Percentiles rank a stretch among this genome's conserved stretches.
Conservation (phyloP, 2,329 filamentous ascomycete species). For the Chrysosporium queenslandicum region DNA sequence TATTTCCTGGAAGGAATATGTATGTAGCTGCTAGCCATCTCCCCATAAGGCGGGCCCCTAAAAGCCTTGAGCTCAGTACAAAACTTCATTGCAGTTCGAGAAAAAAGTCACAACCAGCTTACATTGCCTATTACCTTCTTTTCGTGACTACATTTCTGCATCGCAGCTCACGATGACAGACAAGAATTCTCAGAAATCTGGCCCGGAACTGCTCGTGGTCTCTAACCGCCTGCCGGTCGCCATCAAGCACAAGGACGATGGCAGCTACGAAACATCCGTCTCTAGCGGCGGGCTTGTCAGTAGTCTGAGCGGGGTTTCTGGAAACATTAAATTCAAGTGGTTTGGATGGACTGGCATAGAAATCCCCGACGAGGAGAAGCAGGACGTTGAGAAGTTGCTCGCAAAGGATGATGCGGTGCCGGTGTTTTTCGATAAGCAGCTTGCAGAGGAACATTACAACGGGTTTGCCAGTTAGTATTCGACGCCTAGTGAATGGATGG, state of each 20-base stretch:
- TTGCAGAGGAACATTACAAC: slow-evolving; percentile 89
- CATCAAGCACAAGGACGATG: slow-evolving; percentile 76
- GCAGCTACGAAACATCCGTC: slow-evolving; percentile 73
- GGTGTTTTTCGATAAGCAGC: slow-evolving; percentile 76
- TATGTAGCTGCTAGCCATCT: too few species aligned
- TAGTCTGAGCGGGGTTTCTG: slow-evolving; percentile 74
- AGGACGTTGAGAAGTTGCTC: slow-evolving; percentile 58
- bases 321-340: slow-evolving; percentile 86
- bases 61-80: too few species aligned
- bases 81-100: not conserved
- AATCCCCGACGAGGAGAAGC: slow-evolving; percentile 66
- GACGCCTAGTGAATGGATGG: not conserved
- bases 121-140: too few species aligned
- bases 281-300: slow-evolving; percentile 88
- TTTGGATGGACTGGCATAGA: slow-evolving; percentile 92
- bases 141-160: not conserved
- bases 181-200: not conserved
- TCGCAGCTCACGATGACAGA: not conserved
- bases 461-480: slow-evolving; percentile 71
- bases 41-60: too few species aligned
- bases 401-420: slow-evolving; percentile 74
- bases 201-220: slow-evolving; percentile 49
- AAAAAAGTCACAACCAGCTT: too few species aligned
- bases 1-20: not conserved
- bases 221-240: slow-evolving; percentile 89